Percentiles rank a stretch among this genome's conserved stretches.
phyloP scores from a whole-genome alignment of 208 protist genomes.

The Wallacemonas collosoma region DNA sequence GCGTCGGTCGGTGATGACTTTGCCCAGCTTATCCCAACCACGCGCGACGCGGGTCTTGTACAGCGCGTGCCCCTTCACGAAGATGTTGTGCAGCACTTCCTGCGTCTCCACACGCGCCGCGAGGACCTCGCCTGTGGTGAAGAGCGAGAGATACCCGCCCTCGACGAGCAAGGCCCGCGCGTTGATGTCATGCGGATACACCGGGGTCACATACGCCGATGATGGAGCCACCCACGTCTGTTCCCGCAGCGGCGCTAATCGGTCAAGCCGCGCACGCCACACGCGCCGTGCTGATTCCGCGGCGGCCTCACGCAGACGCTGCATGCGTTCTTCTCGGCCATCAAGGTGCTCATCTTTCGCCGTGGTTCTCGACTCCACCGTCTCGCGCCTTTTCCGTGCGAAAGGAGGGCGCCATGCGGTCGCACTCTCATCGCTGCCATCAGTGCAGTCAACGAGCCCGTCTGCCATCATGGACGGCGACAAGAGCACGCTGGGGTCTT shows the following conservation, averaged over 20 bases:
- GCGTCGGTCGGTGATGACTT: slow-evolving; percentile 32
- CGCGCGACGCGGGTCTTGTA: slow-evolving; percentile 40
- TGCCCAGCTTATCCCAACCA: slow-evolving; percentile 66
- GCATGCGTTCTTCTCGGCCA: background rate
- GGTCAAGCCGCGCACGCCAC: background rate
- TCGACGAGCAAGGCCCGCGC: slow-evolving; percentile 57
- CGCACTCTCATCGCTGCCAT: slow-evolving; percentile 58
- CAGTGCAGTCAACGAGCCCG: slow-evolving; percentile 78
- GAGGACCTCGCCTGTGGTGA: slow-evolving; percentile 34
- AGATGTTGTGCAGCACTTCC: slow-evolving; percentile 29
- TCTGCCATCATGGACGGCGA: slow-evolving; percentile 70
- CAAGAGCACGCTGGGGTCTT: slow-evolving; percentile 40
- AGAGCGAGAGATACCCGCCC: slow-evolving; percentile 57
- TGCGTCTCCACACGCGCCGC: slow-evolving; percentile 31
- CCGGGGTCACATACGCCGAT: slow-evolving; percentile 24
- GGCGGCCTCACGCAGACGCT: background rate
- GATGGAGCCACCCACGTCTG: slow-evolving; percentile 2
- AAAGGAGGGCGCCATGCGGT: background rate
- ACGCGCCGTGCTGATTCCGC: background rate
- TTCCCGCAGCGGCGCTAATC: background rate
- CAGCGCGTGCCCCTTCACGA: slow-evolving; percentile 34
- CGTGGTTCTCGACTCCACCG: background rate
- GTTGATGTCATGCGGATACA: slow-evolving; percentile 43
- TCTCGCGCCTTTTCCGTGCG: background rate
- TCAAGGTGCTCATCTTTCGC: background rate